Conservation (phyloP, 23 red algal genomes). For the Gracilariopsis chorda region DNA sequence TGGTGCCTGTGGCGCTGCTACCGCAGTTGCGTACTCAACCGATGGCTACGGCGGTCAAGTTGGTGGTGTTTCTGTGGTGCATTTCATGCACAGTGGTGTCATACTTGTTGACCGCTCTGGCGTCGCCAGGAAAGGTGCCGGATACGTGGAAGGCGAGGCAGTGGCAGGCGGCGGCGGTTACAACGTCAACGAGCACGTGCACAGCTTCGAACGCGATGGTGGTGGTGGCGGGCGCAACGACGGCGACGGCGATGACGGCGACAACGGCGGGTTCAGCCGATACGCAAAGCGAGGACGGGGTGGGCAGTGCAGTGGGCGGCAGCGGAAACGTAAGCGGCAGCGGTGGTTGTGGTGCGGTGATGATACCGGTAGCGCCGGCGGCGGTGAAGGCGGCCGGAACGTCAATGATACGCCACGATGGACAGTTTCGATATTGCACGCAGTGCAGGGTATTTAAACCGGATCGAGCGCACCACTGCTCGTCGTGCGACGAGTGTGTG, state of each 20-base stretch:
- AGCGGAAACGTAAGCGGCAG: not conserved
- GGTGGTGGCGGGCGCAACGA: not conserved
- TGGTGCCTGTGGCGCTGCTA: conserved; percentile 20
- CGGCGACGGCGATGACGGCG: not conserved
- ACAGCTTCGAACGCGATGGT: not conserved
- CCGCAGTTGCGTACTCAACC: not conserved
- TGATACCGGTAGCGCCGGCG: conserved; percentile 7
- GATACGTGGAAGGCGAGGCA: conserved; percentile 6
- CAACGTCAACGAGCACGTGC: not conserved
- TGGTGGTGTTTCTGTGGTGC: conserved; percentile 5
- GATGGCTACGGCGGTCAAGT: not conserved
- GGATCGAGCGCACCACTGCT: conserved; percentile 71
- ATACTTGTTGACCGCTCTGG: conserved; percentile 49
- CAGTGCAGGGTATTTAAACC: conserved; percentile 70
- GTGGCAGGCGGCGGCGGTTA: not conserved
- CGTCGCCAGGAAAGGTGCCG: conserved; percentile 23
- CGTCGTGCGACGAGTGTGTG: conserved; percentile 57
- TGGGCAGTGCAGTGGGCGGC: not conserved
- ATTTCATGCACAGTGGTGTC: conserved; percentile 31
- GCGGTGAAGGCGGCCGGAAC: conserved; percentile 29
- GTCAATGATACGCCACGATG: conserved; percentile 20
- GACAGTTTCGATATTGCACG: conserved; percentile 39
- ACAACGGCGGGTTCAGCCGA: not conserved
- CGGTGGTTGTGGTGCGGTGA: not conserved
- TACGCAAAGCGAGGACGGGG: not conserved